Evolutionary conservation across 352 stramenopile species (phyloP).

Genomic region (Phytophthora vignae): DNA sequence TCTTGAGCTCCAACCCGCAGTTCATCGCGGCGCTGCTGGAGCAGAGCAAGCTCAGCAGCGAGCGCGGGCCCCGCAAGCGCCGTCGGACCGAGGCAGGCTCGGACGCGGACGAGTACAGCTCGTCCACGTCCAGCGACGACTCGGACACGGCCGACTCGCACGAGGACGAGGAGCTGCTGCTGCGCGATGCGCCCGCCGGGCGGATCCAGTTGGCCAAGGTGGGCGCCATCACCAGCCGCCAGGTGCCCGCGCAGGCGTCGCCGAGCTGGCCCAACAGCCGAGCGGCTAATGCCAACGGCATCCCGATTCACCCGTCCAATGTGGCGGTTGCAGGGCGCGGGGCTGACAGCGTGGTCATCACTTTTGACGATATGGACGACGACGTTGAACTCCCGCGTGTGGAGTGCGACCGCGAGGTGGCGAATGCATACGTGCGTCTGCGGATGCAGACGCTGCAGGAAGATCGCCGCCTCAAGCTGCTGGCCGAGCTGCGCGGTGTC

Average conservation of each 20-base stretch:
- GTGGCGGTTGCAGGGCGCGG: neutral
- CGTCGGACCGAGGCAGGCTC: conserved; percentile 14
- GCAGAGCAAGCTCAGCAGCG: conserved; percentile 1
- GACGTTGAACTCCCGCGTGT: conserved; percentile 16
- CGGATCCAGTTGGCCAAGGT: conserved; percentile 16
- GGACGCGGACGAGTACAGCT: conserved; percentile 29
- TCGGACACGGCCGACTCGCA: conserved; percentile 27
- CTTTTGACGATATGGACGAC: conserved; percentile 26
- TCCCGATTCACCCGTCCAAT: neutral
- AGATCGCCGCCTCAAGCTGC: conserved; percentile 46
- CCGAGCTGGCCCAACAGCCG: conserved; percentile 9
- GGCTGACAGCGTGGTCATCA: conserved; percentile 23
- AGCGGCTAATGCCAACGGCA: conserved; percentile 9
- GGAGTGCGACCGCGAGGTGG: conserved; percentile 35
- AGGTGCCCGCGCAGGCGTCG: conserved; percentile 3
- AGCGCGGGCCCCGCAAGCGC: conserved; percentile 21
- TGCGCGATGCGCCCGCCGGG: neutral
- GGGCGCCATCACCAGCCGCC: conserved; percentile 14
- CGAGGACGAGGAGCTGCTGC: conserved; percentile 23
- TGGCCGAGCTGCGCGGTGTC: conserved; percentile 46
- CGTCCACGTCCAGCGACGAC: conserved; percentile 30
- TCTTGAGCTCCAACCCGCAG: conserved; percentile 19
- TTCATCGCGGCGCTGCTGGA: conserved; percentile 32
- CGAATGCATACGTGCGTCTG: conserved; percentile 38
- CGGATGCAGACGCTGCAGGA: conserved; percentile 41